Percentiles rank a stretch among this genome's conserved stretches.
These are phyloP conservation scores for Astragalus glycyphyllos DNA, from an alignment of 306 rosid species.

Conservation along the genomic window DNA sequence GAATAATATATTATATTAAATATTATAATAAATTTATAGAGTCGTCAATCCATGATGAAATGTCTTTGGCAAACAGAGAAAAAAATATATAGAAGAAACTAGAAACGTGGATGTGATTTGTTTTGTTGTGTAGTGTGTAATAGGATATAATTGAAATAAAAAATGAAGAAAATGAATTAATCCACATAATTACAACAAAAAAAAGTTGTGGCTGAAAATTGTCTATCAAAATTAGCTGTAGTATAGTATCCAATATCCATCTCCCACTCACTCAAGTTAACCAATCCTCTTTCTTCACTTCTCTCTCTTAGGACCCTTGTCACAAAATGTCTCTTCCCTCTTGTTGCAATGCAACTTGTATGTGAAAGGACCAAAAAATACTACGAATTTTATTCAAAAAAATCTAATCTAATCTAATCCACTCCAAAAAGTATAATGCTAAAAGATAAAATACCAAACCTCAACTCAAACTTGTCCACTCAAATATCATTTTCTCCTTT, in stretches of 20 bases:
- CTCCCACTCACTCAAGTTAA: conserved; percentile 49
- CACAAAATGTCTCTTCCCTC: conserved; percentile 22
- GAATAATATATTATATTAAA: neutral
- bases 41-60: conserved; percentile 42
- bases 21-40: neutral
- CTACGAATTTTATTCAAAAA: conserved; percentile 16
- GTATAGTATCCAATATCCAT: neutral
- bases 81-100: conserved; percentile 53
- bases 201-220: conserved; percentile 72
- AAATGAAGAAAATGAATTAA: too few species aligned
- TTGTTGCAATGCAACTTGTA: conserved; percentile 54
- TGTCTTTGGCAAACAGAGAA: conserved; percentile 45
- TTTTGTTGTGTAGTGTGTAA: conserved; percentile 49
- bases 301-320: conserved; percentile 35
- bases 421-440: conserved; percentile 40
- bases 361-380: conserved; percentile 28
- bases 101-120: conserved; percentile 59
- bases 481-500: conserved; percentile 41
- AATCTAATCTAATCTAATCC: conserved; percentile 11
- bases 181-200: conserved; percentile 1
- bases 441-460: conserved; percentile 44
- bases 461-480: conserved; percentile 35
- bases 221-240: conserved; percentile 62
- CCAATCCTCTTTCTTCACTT: conserved; percentile 56
- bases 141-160: conserved; percentile 28